Evolutionary conservation across 306 rosid species (phyloP), one percentile per base, ranked within the genome.

Genomic region (Luffa acutangula): DNA sequence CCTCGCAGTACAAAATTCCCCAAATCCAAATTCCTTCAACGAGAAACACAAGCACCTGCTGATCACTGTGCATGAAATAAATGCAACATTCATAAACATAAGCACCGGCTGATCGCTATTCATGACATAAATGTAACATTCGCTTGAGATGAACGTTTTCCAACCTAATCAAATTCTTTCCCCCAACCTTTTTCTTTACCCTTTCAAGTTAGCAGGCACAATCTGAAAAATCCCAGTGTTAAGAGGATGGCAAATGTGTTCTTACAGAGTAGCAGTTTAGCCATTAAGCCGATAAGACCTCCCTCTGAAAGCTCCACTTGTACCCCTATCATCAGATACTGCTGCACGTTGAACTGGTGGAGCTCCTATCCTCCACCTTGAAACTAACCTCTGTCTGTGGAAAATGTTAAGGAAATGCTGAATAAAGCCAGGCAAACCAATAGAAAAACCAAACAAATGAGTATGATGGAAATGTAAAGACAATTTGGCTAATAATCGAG

Each of bases 291-390:
- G 87, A 76, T 91, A 84, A 34, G 97, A 85, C 83, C 98, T 91
- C 79, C 98, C 99, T 78, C 98, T 87, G 89, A 96, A 96, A 81
- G 93, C 82, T 42, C 9, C 84, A 52, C 96, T 93, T 0, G 97
- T 64, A 58, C 80, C n/a, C 0, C 86, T 87, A 37, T 88, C 92
- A 48, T 89, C 92, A 31, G 84, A 84, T 63, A 83, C 52, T 4
- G 72, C 89, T n/a, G 87, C 83, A 60, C 82, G 73, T 43, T 70
- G 83, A 83, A 65, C 72, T 60, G 76, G 95, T 53, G 84, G 87
- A 74, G 85, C 89, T 82, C 97, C 93, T 75, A 96, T 88, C 86
- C 97, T 85, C 94, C 92, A 90, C 80, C 97, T 89, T 43, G 90
- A 84, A 37, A 96, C 96, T 72, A 96, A 15, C 84, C 86, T 91